Base-by-base conservation (phyloP, 352 stramenopile genomes). In the Globisporangium polare region DNA sequence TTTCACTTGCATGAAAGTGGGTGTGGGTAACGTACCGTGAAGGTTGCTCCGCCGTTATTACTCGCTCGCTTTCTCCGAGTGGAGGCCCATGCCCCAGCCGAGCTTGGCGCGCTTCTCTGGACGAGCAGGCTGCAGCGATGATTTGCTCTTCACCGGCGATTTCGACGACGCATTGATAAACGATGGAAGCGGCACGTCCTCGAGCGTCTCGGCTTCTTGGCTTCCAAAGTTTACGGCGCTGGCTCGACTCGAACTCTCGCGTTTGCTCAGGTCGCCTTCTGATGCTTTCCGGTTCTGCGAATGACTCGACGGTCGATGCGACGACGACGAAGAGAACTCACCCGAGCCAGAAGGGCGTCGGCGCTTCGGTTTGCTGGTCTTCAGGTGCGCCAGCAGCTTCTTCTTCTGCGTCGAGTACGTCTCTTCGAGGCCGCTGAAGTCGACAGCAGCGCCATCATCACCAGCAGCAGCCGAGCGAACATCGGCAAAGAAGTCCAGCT, bases 31-130 rank as follows among this genome's bases (percentile, higher is more conserved):
- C n/a, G n/a, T n/a, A n/a, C n/a, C n/a, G n/a, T n/a, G n/a, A n/a
- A n/a, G n/a, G n/a, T n/a, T n/a, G n/a, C n/a, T n/a, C n/a, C n/a
- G n/a, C n/a, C n/a, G n/a, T n/a, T n/a, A n/a, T 22, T 27, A 47
- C 31, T 51, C 52, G 26, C 10, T 47, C 5, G 62, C 15, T 22
- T 43, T 58, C 17, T 63, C 56, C 18, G 62, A 62, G 31, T 76
- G 72, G 43, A 92, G 74, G 2, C 84, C 84, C 84, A 93, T 93
- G 27, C 84, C 84, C 84, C 84, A 93, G n/a, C 68, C 84, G 9
- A 93, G 72, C 68, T 89, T 93, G 12, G 60, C 68, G 8, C 84
- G 81, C 54, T 88, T 90, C 59, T 72, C 22, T 46, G 29, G 24
- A 33, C 22, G 49, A 22, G 29, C 10, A 9, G 24, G 15, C 33